Percentiles rank a stretch among this genome's conserved stretches.
Conservation (phyloP, 768 basidiomycete species). For the Kwoniella shandongensis region DNA sequence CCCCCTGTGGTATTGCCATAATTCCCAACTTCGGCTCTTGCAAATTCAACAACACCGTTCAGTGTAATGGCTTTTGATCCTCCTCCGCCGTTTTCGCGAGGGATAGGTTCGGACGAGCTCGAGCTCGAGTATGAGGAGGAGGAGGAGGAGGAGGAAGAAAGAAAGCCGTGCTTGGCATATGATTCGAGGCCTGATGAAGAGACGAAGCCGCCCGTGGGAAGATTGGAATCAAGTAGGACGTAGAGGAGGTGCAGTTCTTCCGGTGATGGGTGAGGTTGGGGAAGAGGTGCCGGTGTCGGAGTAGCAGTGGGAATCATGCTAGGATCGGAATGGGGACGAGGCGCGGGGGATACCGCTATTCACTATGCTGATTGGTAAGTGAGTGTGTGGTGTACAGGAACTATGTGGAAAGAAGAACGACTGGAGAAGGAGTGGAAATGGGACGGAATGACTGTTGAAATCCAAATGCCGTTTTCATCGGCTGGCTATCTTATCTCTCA, state of each 20-base stretch:
- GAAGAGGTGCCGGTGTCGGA: too few relatives aligned
- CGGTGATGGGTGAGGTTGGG: constrained; percentile 4
- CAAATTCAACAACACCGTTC: constrained; percentile 32
- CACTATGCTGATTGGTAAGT: too few relatives aligned
- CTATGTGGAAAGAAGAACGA: not conserved
- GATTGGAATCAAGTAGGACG: constrained; percentile 69
- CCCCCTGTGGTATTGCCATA: constrained; percentile 75
- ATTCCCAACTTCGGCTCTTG: constrained; percentile 55
- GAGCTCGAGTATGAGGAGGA: constrained; percentile 47
- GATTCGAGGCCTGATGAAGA: constrained; percentile 92
- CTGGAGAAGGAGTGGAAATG: not conserved
- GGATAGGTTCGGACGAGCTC: too few relatives aligned
- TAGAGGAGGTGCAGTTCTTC: constrained; percentile 47
- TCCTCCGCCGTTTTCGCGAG: not conserved
- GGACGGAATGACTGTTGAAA: constrained; percentile 1
- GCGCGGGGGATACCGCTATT: too few relatives aligned
- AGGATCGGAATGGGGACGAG: too few relatives aligned
- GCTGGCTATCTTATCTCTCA: too few relatives aligned
- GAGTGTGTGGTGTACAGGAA: not conserved
- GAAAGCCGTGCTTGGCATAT: constrained; percentile 79
- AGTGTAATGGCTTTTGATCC: constrained; percentile 1
- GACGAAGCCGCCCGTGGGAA: constrained; percentile 96
- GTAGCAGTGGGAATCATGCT: too few relatives aligned
- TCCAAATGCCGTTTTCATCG: too few relatives aligned
- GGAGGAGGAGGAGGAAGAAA: constrained; percentile 48